Base-by-base conservation (phyloP, 768 basidiomycete genomes). In the Gymnopilus dilepis region DNA sequence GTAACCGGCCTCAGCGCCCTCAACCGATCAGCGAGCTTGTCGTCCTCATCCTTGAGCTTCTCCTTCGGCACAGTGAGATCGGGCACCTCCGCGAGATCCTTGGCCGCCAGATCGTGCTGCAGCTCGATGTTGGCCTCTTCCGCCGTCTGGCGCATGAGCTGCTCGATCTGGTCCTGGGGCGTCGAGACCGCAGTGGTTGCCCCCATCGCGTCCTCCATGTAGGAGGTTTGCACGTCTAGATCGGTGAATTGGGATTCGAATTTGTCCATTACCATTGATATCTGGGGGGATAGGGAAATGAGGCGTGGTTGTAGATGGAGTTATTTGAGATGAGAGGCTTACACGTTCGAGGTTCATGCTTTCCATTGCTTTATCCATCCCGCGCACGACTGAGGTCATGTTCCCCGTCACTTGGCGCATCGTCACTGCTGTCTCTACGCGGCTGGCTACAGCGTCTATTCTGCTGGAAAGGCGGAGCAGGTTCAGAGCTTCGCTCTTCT, bases 361-460 rank as follows among this genome's bases (percentile, higher is more conserved):
- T 68, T 97, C 92, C 97, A 99, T 99, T 4, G 97, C 97, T 72
- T 91, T 93, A 74, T 99, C 97, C 97, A 99, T 99, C 33, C 95
- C 96, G 69, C 88, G 89, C 45, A 99, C 97, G 2, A 99, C 97
- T 34, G 89, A 90, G 15, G 94, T 89, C 97, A 99, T 97, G 74
- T 90, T 95, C 3, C 95, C 95, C 30, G 97, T 97, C 40, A 99
- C 92, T 76, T 94, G 86, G 51, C 94, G 87, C 94, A 99, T 98
- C 58, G 97, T 98, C 42, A 99, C 95, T 0, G 97, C 97, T 17
- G 97, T 99, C 78, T 99, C 97, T 0, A 99, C 96, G 24, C 97
- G 81, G 70, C 94, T 95, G 2, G 97, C 93, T 8, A 99, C 97
- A 11, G 97, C 97, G 72, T 99, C 97, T 75, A 99, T 92, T 26